Evolutionary conservation across 2,329 filamentous ascomycete genomes (phyloP), one percentile per base, ranked within the genome.

Genomic region (Epichloe scottii): DNA sequence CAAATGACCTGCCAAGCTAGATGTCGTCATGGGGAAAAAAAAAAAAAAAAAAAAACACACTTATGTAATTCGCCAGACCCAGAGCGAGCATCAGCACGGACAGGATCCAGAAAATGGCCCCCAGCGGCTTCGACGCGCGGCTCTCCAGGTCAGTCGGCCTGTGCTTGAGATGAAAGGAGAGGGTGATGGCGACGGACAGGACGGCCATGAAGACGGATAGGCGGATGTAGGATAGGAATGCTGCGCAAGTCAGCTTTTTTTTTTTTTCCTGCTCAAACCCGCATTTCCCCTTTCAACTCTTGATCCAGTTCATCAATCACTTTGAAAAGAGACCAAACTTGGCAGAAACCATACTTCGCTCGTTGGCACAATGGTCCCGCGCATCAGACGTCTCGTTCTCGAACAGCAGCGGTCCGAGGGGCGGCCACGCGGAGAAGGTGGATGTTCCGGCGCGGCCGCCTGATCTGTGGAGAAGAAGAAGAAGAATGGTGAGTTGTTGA

Each of bases 171-270:
- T 98, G 91, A 66, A 98, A 98, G 14, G 88, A 95, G 48, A 96
- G 76, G 10, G 95, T 82, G 58, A 98, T 95, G 48, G 93, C 91
- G 34, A 95, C 79, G 30, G 87, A 81, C 8, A 97, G 89, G 48
- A 98, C 75, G 56, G 89, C 82, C 78, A 97, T 90, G 71, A 95
- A 95, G 59, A 95, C 80, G 34, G 87, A 84, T 2, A 97, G 78
- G 4, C 90, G 83, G 19, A 97, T 80, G 77, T 93, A 96, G 2
- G 91, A 93, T 30, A 97, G 82, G 63, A 96, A 96, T 0, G 80
- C 77, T 81, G 56, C 0, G 11, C 35, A 23, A 35, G 46, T 17
- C 17, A 12, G 7, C 14, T 5, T 19, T 41, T 34, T 26, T 3
- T n/a, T 11, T 5, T 19, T 41, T 34, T 26, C 19, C 19, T 11